Evolutionary conservation across 306 rosid species (phyloP), one percentile per base, ranked within the genome.

Genomic region (Cicer pinnatifidum): DNA sequence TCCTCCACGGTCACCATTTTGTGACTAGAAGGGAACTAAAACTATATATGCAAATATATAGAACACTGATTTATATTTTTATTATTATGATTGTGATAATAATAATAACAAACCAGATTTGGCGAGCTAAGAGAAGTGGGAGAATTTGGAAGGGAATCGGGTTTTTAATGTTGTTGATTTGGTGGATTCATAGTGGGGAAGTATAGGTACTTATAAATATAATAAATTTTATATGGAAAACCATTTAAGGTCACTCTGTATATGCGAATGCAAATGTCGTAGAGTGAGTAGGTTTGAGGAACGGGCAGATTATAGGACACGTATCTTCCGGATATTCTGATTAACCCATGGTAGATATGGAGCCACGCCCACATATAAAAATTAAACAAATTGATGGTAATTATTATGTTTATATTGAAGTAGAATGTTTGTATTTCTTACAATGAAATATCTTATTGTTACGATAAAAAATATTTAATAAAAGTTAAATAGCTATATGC

Each of bases 1-100:
- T 84, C 85, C 6, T 84, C 85, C 1, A 88, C 83, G 1, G 84
- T 62, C 17, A 80, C 92, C 92, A 88, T 80, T 61, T 8, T 51
- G 8, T 15, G 1, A 41, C 45, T 41, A 41, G 45, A 6, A 57
- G 15, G 39, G 6, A 33, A 33, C 11, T 2, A 59, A 59, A 33
- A 37, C 23, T 38, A 15, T 2, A 23, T 23, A 23, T 35, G 61
- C 40, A 69, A 28, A 28, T 23, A 23, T 23, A 23, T 23, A 23
- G 33, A 23, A 23, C 0, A 0, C 4, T 23, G 33, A 23, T 23
- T 23, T 23, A 23, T 23, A 23, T 23, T 23, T 2, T 28, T 28
- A 28, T 28, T 23, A 28, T 28, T 28, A 28, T 28, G 5, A 28
- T 28, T 3, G 35, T 3, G 5, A 28, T 28, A 28, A 3, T 28